These are phyloP conservation scores for Colletotrichum phormii DNA, from an alignment of 2,329 filamentous ascomycete species.

Conservation along the genomic window DNA sequence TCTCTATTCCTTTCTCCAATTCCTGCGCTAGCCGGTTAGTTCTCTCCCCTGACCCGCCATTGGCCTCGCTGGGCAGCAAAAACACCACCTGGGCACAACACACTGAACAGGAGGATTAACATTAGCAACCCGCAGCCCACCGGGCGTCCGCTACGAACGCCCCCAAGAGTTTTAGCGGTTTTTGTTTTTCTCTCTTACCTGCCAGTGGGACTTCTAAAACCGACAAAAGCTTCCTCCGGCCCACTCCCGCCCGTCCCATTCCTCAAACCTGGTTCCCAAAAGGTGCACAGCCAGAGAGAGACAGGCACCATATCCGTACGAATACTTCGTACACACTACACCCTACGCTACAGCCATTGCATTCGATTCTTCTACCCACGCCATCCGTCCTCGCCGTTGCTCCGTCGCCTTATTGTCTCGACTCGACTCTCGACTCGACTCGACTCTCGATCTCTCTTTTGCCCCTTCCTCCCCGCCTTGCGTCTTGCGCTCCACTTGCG, in stretches of 20 bases:
- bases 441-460: neutral
- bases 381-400: neutral
- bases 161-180: constrained; percentile 15
- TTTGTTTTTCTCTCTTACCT: constrained; percentile 23
- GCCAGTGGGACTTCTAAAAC: constrained; percentile 29
- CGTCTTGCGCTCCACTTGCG: neutral
- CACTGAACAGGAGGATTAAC: constrained; percentile 20
- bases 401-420: neutral
- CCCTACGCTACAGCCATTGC: neutral
- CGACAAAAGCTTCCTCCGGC: constrained; percentile 32
- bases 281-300: neutral
- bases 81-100: neutral
- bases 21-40: constrained; percentile 21
- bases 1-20: neutral
- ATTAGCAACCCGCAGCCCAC: constrained; percentile 30
- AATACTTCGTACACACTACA: no score
- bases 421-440: no score
- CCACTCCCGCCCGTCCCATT: constrained; percentile 13
- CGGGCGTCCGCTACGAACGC: constrained; percentile 32
- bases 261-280: neutral
- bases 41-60: constrained; percentile 29
- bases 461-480: neutral
- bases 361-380: constrained; percentile 10
- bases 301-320: no score
- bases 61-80: constrained; percentile 22